Evolutionary conservation across 805 yeast genomes (phyloP).

Genomic region (Candida patagonica): DNA sequence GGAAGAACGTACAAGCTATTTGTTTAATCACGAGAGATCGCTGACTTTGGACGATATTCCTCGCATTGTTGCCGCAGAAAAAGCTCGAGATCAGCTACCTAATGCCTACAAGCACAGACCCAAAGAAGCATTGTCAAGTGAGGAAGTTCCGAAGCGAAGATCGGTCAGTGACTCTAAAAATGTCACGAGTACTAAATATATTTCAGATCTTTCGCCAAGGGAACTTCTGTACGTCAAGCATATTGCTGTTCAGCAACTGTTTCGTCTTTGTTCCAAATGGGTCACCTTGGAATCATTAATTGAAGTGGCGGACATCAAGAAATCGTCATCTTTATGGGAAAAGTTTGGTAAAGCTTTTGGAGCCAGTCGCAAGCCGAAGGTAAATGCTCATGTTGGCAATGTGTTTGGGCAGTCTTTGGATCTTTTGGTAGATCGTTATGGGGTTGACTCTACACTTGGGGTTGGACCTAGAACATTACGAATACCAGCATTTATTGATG

Average conservation of each 20-base stretch:
- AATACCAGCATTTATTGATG: conserved; percentile 83
- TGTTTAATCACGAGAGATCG: conserved; percentile 71
- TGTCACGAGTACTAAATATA: conserved; percentile 9
- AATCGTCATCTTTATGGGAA: conserved; percentile 37
- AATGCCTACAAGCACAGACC: conserved; percentile 83
- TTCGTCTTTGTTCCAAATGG: conserved; percentile 25
- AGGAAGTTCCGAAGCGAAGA: conserved; percentile 11
- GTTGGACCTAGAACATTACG: conserved; percentile 70
- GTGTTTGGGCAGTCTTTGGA: conserved; percentile 79
- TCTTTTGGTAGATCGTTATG: conserved; percentile 55
- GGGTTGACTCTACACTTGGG: conserved; percentile 77
- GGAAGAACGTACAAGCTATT: conserved; percentile 51
- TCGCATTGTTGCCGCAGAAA: conserved; percentile 93
- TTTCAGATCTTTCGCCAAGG: conserved; percentile 35
- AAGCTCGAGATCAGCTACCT: conserved; percentile 87
- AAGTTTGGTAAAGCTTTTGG: conserved; percentile 34
- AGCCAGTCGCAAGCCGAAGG: conserved; percentile 5
- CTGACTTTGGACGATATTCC: conserved; percentile 94
- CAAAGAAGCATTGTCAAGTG: conserved; percentile 13
- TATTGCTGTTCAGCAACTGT: conserved; percentile 42
- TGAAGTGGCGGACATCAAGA: conserved; percentile 31
- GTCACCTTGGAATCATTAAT: conserved; percentile 31
- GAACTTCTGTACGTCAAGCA: conserved; percentile 55
- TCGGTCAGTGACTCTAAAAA: conserved; percentile 4
- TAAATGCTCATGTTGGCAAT: conserved; percentile 10